Percentiles rank a stretch among this genome's conserved stretches.
These are phyloP conservation scores for Penicillium sp. DNA, from an alignment of 2,329 filamentous ascomycete species.

Conservation along the genomic window DNA sequence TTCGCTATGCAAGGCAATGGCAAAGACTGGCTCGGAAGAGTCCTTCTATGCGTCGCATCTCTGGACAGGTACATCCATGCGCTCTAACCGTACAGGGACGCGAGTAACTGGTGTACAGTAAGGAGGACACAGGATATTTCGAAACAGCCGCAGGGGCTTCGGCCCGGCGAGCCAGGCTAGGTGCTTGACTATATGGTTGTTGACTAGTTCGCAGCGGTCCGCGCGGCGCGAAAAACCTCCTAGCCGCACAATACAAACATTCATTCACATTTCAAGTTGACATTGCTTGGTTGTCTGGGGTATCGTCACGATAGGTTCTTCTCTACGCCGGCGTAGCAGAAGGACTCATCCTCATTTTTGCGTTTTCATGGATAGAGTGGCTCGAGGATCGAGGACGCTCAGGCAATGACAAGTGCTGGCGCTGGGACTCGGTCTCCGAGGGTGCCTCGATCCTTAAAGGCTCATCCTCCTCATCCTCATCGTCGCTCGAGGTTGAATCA, in stretches of 20 bases:
- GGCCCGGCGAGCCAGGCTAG: neutral
- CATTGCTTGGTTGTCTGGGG: neutral
- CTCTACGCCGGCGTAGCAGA: conserved; percentile 13
- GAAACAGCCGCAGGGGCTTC: neutral
- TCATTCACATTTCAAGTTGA: neutral
- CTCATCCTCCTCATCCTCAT: conserved; percentile 38
- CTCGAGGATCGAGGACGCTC: conserved; percentile 17
- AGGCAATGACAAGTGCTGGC: conserved; percentile 13
- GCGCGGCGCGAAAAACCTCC: neutral
- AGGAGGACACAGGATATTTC: neutral
- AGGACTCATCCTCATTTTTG: conserved; percentile 5
- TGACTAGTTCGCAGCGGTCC: neutral
- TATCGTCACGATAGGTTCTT: neutral
- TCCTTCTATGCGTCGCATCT: neutral
- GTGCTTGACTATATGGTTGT: neutral
- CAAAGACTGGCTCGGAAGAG: neutral
- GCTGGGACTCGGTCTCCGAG: conserved; percentile 11
- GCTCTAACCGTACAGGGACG: neutral
- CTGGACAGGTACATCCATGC: neutral
- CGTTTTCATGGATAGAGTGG: conserved; percentile 12
- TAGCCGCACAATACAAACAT: neutral
- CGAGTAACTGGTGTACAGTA: neutral
- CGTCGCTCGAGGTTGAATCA: conserved; percentile 37
- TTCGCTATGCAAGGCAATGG: neutral
- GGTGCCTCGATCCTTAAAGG: conserved; percentile 35